Evolutionary conservation across 2,329 filamentous ascomycete genomes (phyloP).

Genomic region (Mariannaea elegans): DNA sequence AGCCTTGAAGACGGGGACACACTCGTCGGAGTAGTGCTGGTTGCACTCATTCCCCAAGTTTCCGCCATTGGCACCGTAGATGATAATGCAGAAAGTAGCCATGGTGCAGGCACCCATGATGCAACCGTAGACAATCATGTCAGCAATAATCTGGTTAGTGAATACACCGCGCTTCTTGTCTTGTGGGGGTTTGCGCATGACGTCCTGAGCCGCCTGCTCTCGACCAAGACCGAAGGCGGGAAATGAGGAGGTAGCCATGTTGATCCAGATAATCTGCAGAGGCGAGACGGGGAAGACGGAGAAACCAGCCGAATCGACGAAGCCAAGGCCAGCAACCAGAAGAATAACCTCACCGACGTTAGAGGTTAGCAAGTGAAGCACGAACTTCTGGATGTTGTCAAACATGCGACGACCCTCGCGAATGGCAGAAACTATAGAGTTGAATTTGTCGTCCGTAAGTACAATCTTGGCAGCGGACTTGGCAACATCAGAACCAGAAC

Average conservation of each 20-base stretch:
- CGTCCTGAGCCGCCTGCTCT: slow-evolving; percentile 77
- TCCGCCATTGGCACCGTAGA: slow-evolving; percentile 65
- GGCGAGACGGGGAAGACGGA: slow-evolving; percentile 89
- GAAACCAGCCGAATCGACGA: slow-evolving; percentile 75
- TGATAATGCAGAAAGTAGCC: slow-evolving; percentile 71
- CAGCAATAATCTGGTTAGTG: slow-evolving; percentile 78
- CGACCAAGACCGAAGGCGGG: slow-evolving; percentile 89
- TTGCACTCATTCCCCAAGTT: slow-evolving; percentile 71
- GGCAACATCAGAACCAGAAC: slow-evolving; percentile 85
- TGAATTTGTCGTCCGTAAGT: slow-evolving; percentile 88
- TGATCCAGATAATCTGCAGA: slow-evolving; percentile 91
- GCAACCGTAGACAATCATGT: slow-evolving; percentile 82
- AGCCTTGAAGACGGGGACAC: slow-evolving; percentile 71
- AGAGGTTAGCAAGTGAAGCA: slow-evolving; percentile 79
- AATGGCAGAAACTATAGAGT: slow-evolving; percentile 83
- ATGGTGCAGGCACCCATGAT: slow-evolving; percentile 78
- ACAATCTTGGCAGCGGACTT: slow-evolving; percentile 86
- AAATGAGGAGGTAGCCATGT: slow-evolving; percentile 89
- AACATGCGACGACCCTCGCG: slow-evolving; percentile 86
- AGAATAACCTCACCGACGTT: slow-evolving; percentile 88
- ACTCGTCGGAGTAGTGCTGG: slow-evolving; percentile 62
- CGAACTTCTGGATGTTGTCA: slow-evolving; percentile 89
- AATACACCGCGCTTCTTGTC: slow-evolving; percentile 75
- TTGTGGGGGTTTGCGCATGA: slow-evolving; percentile 84
- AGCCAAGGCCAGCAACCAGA: slow-evolving; percentile 81